Conservation (phyloP, 345 rosid species). For the Eucalyptus erythrocorys region DNA sequence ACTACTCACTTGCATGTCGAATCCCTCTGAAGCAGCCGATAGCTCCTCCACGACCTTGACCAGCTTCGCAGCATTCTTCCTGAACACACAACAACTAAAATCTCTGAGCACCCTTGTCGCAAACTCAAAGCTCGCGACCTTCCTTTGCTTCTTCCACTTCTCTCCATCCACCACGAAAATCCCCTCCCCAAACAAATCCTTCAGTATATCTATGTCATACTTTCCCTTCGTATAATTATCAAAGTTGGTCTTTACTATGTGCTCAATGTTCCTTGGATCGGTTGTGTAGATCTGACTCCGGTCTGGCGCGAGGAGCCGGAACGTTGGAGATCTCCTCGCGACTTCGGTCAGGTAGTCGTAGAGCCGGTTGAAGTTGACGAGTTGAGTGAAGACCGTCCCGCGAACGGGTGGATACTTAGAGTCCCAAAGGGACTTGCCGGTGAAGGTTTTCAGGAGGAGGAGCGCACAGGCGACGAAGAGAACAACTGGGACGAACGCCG, state of each 20-base stretch:
- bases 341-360: constrained; percentile 39
- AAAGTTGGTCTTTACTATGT: constrained; percentile 40
- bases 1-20: constrained; percentile 58
- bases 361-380: constrained; percentile 26
- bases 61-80: constrained; percentile 39
- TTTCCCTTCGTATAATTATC: constrained; percentile 37
- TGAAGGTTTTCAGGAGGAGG: constrained; percentile 13
- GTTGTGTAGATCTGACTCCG: constrained; percentile 37
- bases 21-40: constrained; percentile 10
- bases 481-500: neutral
- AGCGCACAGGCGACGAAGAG: constrained; percentile 1
- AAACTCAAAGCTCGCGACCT: constrained; percentile 73
- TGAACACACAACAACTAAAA: constrained; percentile 53
- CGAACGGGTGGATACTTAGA: constrained; percentile 36
- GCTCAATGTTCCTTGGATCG: constrained; percentile 56
- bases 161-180: constrained; percentile 68
- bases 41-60: constrained; percentile 12
- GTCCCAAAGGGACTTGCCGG: constrained; percentile 35
- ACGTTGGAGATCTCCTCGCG: constrained; percentile 32
- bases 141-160: constrained; percentile 76
- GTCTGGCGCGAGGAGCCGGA: constrained; percentile 30
- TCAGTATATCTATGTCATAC: neutral
- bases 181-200: constrained; percentile 64
- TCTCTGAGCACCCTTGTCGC: constrained; percentile 61
- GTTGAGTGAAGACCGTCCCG: constrained; percentile 34